Conservation (phyloP, 805 yeast species). For the Yarrowia sp. region DNA sequence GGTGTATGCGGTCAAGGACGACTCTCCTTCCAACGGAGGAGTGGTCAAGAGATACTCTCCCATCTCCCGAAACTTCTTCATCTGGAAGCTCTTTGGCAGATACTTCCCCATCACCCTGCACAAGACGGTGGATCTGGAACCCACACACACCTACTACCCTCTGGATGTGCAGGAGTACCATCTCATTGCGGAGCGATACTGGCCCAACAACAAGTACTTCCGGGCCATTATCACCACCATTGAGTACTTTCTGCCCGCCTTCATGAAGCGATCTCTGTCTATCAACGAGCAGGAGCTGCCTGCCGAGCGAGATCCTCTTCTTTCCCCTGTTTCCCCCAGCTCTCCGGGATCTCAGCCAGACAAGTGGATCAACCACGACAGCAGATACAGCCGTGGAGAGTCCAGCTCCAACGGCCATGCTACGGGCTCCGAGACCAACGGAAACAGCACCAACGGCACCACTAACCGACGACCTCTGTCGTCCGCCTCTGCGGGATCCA, state of each 20-base stretch:
- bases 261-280: constrained; percentile 25
- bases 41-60: constrained; percentile 63
- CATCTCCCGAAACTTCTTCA: constrained; percentile 60
- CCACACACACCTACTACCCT: constrained; percentile 56
- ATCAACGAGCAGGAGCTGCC: constrained; percentile 26
- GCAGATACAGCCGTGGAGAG: constrained; percentile 35
- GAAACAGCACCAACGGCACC: constrained; percentile 23
- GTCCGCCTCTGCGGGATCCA: constrained; percentile 27
- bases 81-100: constrained; percentile 75
- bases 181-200: constrained; percentile 26
- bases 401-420: constrained; percentile 21
- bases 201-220: constrained; percentile 19
- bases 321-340: constrained; percentile 35
- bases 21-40: constrained; percentile 77
- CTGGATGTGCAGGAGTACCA: constrained; percentile 31
- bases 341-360: constrained; percentile 36
- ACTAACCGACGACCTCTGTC: constrained; percentile 26
- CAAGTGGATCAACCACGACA: constrained; percentile 38
- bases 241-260: constrained; percentile 32
- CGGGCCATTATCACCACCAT: constrained; percentile 11
- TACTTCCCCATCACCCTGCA: constrained; percentile 82
- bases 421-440: constrained; percentile 10
- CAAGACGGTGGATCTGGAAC: constrained; percentile 71
- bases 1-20: constrained; percentile 63
- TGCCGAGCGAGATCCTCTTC: constrained; percentile 31